Evolutionary conservation across 2,329 filamentous ascomycete species (phyloP), one percentile per base, ranked within the genome.

Genomic region (Didymella sp.): DNA sequence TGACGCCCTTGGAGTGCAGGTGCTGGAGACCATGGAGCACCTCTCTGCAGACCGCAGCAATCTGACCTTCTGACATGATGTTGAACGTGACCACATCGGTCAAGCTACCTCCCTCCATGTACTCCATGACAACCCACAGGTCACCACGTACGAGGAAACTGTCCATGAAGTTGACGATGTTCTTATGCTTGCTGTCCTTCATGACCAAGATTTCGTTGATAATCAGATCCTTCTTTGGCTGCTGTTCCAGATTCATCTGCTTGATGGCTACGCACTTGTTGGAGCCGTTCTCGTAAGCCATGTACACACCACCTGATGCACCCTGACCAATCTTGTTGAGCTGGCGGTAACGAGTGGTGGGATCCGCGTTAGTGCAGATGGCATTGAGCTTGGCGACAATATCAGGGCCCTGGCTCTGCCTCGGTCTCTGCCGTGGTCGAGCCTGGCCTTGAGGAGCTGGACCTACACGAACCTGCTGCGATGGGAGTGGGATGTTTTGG

Each of bases 201-300:
- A 99, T 99, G 56, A 99, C 95, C 56, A 99, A 79, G 66, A 99
- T 99, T 75, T 99, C 95, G 76, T 99, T 99, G 78, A 99, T 97
- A 71, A 99, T 99, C 45, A 98, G 82, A 69, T 99, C 95, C 78
- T 99, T 99, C 85, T 98, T 98, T 2, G 95, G 95, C 72, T 99
- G 95, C 78, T 98, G 90, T 76, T 98, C 95, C 53, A 99, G 81
- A 66, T 98, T 98, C 95, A 99, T 99, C 81, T 99, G 95, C 81
- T 99, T 99, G 79, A 99, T 98, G 38, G 95, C 95, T 33, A 99
- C 95, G 66, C 96, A 87, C 61, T 89, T 87, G 77, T 96, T 96
- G 35, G 87, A 90, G 53, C 87, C 89, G 63, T 87, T 84, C 76
- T 97, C 91, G 73, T 94, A 91, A 3, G 94, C 95, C 0, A 92